Base-by-base conservation (phyloP, 495 filamentous ascomycete species). In the Aspergillus sparsus region DNA sequence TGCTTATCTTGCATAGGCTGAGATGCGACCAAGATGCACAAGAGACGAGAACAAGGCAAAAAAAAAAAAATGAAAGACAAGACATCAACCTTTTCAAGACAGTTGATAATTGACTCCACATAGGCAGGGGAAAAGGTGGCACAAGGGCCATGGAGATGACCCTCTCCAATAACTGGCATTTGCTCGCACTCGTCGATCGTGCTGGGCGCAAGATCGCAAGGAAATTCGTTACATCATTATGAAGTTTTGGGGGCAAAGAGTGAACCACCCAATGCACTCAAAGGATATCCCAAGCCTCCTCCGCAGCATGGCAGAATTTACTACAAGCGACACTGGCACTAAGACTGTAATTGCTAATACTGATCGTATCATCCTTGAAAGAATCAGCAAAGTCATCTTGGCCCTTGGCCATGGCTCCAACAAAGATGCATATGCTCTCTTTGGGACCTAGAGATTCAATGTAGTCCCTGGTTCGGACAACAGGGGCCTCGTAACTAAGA, bases 261-360 rank as follows among this genome's bases (percentile, higher is more conserved):
- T 56, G 54, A 49, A 58, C 52, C 42, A 59, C 44, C 33, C 37
- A 31, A 53, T 36, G 31, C 13, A 41, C 45, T 77, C 69, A 98
- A 65, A 97, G 83, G 63, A 98, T 91, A 65, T 92, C 86, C 94
- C 94, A 98, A 42, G 88, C 87, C 71, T 98, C 94, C 75, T 98
- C 94, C 33, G 92, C 94, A 47, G 94, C 94, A 74, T 98, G 94
- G 77, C 94, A 97, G 80, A 98, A 97, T 76, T 97, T 98, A 80
- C 92, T 95, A 80, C 94, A 98, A 36, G 94, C 94, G 34, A 98
- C 93, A 78, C 92, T 96, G 49, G 94, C 94, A 68, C 90, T 95
- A 47, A 98, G 82, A 74, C 90, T 96, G 84, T 89, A 98, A 74
- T 97, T 96, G 79, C 94, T 97, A 76, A 98, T 97, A 65, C 90